Evolutionary conservation across 768 basidiomycete genomes (phyloP), one percentile per base, ranked within the genome.

Genomic region (Pisolithus marmoratus): DNA sequence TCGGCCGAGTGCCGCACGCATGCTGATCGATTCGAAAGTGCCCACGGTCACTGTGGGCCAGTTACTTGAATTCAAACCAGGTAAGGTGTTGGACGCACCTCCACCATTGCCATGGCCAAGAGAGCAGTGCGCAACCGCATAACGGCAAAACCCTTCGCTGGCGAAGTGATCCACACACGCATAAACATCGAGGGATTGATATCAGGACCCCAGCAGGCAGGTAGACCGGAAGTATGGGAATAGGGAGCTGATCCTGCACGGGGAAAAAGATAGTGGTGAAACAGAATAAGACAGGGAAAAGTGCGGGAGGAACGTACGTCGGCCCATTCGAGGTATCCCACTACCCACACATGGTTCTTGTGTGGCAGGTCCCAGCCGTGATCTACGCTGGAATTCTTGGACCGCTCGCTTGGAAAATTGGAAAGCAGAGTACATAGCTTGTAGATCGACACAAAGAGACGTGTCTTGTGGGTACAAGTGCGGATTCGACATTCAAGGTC

Each of bases 321-420:
- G 54, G 67, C 63, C 29, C 59, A 62, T 59, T 87, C 85, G 48
- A 87, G 65, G 61, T 82, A 73, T 36, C 85, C 85, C 38, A 85
- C 64, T 20, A 74, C 75, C 69, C 79, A 77, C 37, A 84, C 67
- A 37, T 71, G 71, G 54, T 70, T 64, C 55, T 81, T 71, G 22
- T 69, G 73, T 57, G 86, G 82, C 40, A 72, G 68, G 23, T 76
- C 70, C 85, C 85, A 87, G 27, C 60, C 60, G 42, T 49, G 54
- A 15, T 58, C 37, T 9, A 62, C 43, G 12, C 46, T 49, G 0
- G 29, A 46, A 14, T 55, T 54, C 44, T 45, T 67, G 15, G 40
- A 19, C 23, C 34, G 34, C 34, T 36, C 34, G 34, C 15, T 42
- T 6, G 40, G 17, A 8, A 38, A 23, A 17, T 38, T 27, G 20